Evolutionary conservation across 208 protist genomes (phyloP).

Genomic region (Trypanosoma vivax): DNA sequence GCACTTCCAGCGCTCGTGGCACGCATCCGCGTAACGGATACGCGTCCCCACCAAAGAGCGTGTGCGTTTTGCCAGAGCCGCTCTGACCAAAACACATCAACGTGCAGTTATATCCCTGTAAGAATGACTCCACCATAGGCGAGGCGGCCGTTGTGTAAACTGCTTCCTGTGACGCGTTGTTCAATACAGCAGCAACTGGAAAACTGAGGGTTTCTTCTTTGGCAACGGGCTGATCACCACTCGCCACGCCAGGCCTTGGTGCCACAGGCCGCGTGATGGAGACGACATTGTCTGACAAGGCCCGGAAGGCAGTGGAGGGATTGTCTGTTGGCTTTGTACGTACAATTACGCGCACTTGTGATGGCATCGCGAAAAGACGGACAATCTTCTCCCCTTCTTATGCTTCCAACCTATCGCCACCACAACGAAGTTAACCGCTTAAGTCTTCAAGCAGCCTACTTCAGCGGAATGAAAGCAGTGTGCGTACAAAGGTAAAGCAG

Average conservation of each 20-base stretch:
- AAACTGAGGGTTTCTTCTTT: constrained; percentile 40
- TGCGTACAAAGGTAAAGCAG: too few relatives aligned
- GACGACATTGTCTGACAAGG: constrained; percentile 9
- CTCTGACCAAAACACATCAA: constrained; percentile 72
- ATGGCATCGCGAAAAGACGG: constrained; percentile 5
- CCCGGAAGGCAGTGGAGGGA: neutral
- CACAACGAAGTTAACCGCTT: too few relatives aligned
- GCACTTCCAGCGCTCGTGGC: constrained; percentile 45
- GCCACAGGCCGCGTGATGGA: constrained; percentile 9
- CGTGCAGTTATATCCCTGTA: constrained; percentile 56
- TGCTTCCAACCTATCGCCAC: neutral
- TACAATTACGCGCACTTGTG: constrained; percentile 19
- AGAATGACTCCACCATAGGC: constrained; percentile 21
- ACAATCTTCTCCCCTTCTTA: neutral
- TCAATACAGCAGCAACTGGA: constrained; percentile 60
- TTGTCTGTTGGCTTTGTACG: constrained; percentile 16
- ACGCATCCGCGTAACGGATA: constrained; percentile 56
- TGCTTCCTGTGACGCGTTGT: constrained; percentile 40
- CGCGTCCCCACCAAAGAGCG: constrained; percentile 47
- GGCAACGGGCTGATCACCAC: neutral
- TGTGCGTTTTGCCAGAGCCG: constrained; percentile 76
- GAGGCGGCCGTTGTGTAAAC: constrained; percentile 32
- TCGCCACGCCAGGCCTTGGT: neutral
- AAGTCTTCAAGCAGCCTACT: too few relatives aligned
- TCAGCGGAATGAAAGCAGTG: too few relatives aligned